Conservation (phyloP, 1,284 basidiomycete species). For the Heterobasidion irregulare region DNA sequence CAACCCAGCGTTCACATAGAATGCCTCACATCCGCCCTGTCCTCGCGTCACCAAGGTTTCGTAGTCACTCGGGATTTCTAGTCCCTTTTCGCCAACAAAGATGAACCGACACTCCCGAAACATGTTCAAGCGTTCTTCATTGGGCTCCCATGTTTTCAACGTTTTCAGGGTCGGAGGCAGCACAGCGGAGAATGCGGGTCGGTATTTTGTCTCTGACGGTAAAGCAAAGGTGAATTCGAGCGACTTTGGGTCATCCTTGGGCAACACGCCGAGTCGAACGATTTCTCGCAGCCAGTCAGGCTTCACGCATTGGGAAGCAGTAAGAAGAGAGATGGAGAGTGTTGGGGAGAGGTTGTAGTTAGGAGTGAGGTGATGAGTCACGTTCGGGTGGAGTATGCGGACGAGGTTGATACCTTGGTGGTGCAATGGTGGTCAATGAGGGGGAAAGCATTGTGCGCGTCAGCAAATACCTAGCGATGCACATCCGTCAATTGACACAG, state of each 20-base stretch:
- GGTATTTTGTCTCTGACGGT: constrained; percentile 43
- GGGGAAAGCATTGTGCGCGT: not conserved
- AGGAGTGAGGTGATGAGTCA: constrained; percentile 55
- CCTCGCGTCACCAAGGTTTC: constrained; percentile 45
- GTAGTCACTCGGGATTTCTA: constrained; percentile 37
- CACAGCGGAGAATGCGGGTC: constrained; percentile 44
- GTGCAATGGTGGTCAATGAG: constrained; percentile 2
- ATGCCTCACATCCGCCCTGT: constrained; percentile 49
- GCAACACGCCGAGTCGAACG: constrained; percentile 34
- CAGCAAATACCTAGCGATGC: constrained; percentile 38
- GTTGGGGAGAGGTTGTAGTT: constrained; percentile 38
- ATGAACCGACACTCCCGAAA: constrained; percentile 46
- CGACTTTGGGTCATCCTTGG: constrained; percentile 25
- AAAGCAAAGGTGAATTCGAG: constrained; percentile 43
- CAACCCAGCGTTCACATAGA: constrained; percentile 39
- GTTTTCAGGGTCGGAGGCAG: constrained; percentile 39
- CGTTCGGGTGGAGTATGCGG: constrained; percentile 29
- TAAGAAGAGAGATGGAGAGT: constrained; percentile 48
- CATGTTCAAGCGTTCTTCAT: constrained; percentile 47
- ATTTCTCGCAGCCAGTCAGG: constrained; percentile 57
- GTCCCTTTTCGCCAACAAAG: constrained; percentile 44
- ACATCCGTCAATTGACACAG: constrained; percentile 34
- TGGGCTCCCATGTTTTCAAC: constrained; percentile 53
- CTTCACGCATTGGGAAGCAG: constrained; percentile 46
- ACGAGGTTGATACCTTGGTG: constrained; percentile 45